phyloP scores from a whole-genome alignment of 495 filamentous ascomycete genomes.

The Podospora didyma region DNA sequence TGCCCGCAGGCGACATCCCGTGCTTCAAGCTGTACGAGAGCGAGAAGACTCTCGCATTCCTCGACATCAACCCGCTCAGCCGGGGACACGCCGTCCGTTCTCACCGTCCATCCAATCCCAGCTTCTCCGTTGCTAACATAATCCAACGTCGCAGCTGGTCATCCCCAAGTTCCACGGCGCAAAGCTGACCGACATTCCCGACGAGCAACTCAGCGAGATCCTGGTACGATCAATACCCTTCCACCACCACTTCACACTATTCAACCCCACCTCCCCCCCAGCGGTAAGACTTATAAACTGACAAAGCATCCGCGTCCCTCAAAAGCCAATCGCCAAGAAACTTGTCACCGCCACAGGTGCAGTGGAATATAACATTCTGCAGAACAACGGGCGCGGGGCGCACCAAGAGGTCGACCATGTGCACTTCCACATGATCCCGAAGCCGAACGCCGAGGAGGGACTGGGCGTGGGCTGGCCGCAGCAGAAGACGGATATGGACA shows the following conservation, averaged over 20 bases:
- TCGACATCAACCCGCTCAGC: constrained; percentile 89
- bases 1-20: constrained; percentile 75
- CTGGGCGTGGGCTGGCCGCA: constrained; percentile 77
- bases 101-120: neutral
- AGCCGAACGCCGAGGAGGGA: constrained; percentile 82
- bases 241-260: neutral
- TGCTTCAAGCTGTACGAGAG: constrained; percentile 92
- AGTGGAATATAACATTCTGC: constrained; percentile 83
- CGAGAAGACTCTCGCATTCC: constrained; percentile 91
- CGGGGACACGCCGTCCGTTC: constrained; percentile 69
- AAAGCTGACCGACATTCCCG: constrained; percentile 90
- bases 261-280: neutral
- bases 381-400: constrained; percentile 93
- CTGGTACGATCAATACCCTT: constrained; percentile 48
- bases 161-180: constrained; percentile 95
- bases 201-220: constrained; percentile 79
- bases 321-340: constrained; percentile 79
- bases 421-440: constrained; percentile 97
- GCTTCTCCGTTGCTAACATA: neutral
- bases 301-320: neutral
- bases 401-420: constrained; percentile 95
- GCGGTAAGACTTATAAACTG: neutral
- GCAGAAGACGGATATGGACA: constrained; percentile 73
- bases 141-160: constrained; percentile 69
- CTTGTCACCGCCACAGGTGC: constrained; percentile 74